phyloP scores from a whole-genome alignment of 2,329 filamentous ascomycete species.

The Trichoderma oligosporum region DNA sequence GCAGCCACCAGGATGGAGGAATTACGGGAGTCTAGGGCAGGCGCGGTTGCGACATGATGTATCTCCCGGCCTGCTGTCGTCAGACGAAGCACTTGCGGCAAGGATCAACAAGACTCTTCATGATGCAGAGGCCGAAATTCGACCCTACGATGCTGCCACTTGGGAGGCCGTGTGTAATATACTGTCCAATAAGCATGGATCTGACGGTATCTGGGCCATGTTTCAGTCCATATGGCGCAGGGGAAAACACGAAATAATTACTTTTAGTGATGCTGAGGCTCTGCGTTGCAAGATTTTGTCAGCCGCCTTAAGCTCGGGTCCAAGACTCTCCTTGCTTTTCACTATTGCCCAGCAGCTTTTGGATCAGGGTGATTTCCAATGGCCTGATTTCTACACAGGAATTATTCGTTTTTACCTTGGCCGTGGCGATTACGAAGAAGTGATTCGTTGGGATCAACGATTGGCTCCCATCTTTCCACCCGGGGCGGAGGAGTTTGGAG shows the following conservation, averaged over 20 bases:
- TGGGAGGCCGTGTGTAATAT: constrained; percentile 25
- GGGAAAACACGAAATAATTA: constrained; percentile 24
- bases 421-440: constrained; percentile 36
- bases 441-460: constrained; percentile 47
- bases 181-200: constrained; percentile 23
- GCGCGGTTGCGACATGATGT: constrained; percentile 8
- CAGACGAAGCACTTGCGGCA: not conserved
- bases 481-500: constrained; percentile 39
- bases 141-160: constrained; percentile 19
- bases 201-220: constrained; percentile 29
- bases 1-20: constrained; percentile 21
- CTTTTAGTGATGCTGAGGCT: constrained; percentile 23
- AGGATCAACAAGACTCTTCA: constrained; percentile 2
- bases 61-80: not conserved
- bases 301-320: constrained; percentile 28
- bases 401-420: constrained; percentile 43
- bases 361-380: constrained; percentile 37
- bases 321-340: constrained; percentile 28
- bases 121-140: not conserved
- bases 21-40: constrained; percentile 24
- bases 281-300: constrained; percentile 32
- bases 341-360: constrained; percentile 35
- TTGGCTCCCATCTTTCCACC: constrained; percentile 44
- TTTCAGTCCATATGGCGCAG: constrained; percentile 26
- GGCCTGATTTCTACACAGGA: constrained; percentile 51